Percentiles rank a stretch among this genome's conserved stretches.
Evolutionary conservation across 1,284 basidiomycete species (phyloP).

Genomic region (Leccinum fuscescens): DNA sequence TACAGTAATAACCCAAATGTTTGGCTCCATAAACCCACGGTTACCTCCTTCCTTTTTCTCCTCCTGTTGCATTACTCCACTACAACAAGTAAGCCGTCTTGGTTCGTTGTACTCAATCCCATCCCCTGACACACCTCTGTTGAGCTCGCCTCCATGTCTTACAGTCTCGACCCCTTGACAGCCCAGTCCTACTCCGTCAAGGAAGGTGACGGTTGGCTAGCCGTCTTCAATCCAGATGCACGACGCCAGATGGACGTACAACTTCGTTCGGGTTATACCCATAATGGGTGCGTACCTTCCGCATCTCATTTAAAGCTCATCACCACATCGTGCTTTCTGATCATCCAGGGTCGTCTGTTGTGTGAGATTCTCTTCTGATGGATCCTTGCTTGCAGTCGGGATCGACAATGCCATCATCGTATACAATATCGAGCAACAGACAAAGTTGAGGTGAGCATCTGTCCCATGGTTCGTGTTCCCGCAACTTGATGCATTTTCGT

Average conservation of each 20-base stretch:
- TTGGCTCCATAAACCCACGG: neutral
- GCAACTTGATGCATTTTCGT: neutral
- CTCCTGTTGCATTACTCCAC: neutral
- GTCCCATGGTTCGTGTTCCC: neutral
- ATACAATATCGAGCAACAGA: slow-evolving; percentile 29
- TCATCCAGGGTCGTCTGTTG: slow-evolving; percentile 31
- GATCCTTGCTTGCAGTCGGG: slow-evolving; percentile 34
- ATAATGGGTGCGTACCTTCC: slow-evolving; percentile 29
- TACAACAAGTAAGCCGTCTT: slow-evolving; percentile 1
- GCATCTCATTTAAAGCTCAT: slow-evolving; percentile 11
- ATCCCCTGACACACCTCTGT: slow-evolving; percentile 11
- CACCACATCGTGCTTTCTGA: neutral
- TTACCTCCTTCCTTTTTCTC: neutral
- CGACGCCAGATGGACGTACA: slow-evolving; percentile 39
- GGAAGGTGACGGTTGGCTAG: slow-evolving; percentile 37
- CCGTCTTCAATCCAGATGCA: slow-evolving; percentile 36
- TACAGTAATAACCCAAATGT: neutral
- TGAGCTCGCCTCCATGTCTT: slow-evolving; percentile 22
- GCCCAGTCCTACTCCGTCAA: slow-evolving; percentile 36
- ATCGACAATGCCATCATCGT: slow-evolving; percentile 33
- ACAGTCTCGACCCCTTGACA: slow-evolving; percentile 30
- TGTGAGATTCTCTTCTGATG: slow-evolving; percentile 34
- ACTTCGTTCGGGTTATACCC: slow-evolving; percentile 23
- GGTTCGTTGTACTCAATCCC: neutral
- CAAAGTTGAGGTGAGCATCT: slow-evolving; percentile 29